Evolutionary conservation across 139 green algal species (phyloP), one percentile per base, ranked within the genome.

Genomic region (Picochlorum sp.): DNA sequence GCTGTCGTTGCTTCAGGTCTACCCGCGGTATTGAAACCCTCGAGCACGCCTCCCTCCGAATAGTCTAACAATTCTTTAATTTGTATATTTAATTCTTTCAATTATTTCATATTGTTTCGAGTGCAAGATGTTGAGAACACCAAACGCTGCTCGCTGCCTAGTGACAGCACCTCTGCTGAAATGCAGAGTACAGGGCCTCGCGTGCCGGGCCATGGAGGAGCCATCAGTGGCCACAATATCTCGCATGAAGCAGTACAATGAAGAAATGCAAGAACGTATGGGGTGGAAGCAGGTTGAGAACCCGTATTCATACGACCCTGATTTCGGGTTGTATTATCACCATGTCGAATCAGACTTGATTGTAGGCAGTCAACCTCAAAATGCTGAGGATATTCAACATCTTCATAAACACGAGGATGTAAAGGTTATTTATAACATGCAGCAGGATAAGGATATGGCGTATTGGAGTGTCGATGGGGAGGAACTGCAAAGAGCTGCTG

Each of bases 291-390:
- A 41, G 34, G 34, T 65, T 26, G 58, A 66, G 15, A 66, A 66
- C 58, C 32, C 37, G 41, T 66, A 50, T 24, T 46, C 52, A 1
- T 66, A 66, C 21, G 14, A 26, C 10, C 61, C 61, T 1, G 61
- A 66, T 23, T 41, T 16, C 9, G 61, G 76, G 23, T 45, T 89
- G 3, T 91, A 92, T 76, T 86, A 82, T 63, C 84, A 91, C 63
- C 81, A 88, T 58, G 68, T 92, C 5, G 13, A 49, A 0, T 64
- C 62, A 1, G 62, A 78, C 47, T 62, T 89, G 4, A 65, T 90
- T 3, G 80, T 80, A 21, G 82, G 85, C 32, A 76, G 75, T 13
- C 83, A 90, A 68, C 85, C 84, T 1, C 74, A 69, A 6, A 77
- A 67, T 44, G 18, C 71, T 10, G 24, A 46, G 1, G 86, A 92